Percentiles rank a stretch among this genome's conserved stretches.
Evolutionary conservation across 108 stramenopile genomes (phyloP).

Genomic region (Asterionellopsis glacialis): DNA sequence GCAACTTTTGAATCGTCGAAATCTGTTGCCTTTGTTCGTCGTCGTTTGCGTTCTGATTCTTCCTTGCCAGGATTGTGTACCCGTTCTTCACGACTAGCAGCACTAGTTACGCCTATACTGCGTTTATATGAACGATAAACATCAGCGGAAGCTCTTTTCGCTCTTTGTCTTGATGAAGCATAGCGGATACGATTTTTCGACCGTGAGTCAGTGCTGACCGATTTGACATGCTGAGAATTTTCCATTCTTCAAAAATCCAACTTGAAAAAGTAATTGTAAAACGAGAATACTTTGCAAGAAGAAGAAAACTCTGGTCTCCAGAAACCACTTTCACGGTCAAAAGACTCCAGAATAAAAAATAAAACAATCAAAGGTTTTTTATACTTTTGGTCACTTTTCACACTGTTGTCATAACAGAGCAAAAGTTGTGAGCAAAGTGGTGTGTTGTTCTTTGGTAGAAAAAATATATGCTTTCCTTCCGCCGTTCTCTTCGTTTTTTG

Average conservation of each 20-base stretch:
- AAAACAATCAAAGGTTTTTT: no score
- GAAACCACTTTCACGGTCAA: no score
- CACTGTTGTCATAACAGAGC: no score
- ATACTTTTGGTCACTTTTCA: no score
- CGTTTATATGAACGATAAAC: constrained; percentile 74
- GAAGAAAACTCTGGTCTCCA: no score
- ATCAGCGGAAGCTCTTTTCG: constrained; percentile 75
- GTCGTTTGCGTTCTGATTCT: constrained; percentile 5
- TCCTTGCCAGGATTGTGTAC: constrained; percentile 49
- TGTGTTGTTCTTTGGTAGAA: no score
- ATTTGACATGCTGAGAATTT: constrained; percentile 40
- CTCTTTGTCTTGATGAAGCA: constrained; percentile 56
- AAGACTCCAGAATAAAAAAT: no score
- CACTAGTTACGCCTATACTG: constrained; percentile 46
- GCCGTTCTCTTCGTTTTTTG: no score
- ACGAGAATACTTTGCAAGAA: no score
- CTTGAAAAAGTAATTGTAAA: no score
- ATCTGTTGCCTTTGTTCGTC: constrained; percentile 8
- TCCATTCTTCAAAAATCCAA: background rate
- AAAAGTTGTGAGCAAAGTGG: no score
- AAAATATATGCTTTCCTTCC: no score
- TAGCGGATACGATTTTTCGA: constrained; percentile 75
- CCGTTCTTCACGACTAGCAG: constrained; percentile 66
- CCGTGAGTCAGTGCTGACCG: constrained; percentile 55
- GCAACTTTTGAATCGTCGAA: constrained; percentile 9